Conservation (phyloP, 2,329 filamentous ascomycete species). For the Fonsecaea erecta region DNA sequence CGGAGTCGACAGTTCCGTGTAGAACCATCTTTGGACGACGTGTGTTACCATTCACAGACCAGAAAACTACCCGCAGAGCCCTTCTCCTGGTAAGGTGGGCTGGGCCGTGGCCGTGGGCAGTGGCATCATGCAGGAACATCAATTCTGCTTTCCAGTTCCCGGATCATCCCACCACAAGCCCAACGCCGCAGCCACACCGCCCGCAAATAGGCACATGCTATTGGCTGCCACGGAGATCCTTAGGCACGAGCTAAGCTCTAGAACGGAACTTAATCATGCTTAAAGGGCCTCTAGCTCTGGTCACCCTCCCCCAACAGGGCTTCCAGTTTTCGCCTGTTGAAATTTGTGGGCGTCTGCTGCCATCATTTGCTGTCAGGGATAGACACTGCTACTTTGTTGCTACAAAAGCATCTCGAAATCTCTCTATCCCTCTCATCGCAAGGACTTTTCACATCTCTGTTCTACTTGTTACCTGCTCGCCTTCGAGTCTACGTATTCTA, state of each 20-base stretch:
- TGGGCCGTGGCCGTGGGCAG: neutral
- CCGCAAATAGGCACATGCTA: neutral
- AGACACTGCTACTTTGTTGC: neutral
- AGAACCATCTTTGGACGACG: slow-evolving; percentile 10
- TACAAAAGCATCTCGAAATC: slow-evolving; percentile 6
- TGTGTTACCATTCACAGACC: neutral
- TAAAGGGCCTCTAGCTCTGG: neutral
- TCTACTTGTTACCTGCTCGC: neutral
- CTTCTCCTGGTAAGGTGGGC: neutral
- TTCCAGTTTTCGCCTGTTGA: slow-evolving; percentile 6
- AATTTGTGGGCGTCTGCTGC: slow-evolving; percentile 11
- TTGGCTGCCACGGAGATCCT: neutral
- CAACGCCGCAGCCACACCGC: neutral
- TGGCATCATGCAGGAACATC: slow-evolving; percentile 6
- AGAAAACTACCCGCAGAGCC: neutral
- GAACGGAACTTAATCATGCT: neutral
- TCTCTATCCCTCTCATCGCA: neutral
- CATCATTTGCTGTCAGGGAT: slow-evolving; percentile 4
- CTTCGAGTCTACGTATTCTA: neutral
- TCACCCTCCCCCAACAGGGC: slow-evolving; percentile 2
- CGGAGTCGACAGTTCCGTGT: slow-evolving; percentile 17
- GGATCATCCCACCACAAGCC: neutral
- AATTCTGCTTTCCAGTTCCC: neutral
- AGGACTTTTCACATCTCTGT: neutral
- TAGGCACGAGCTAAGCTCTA: neutral